Base-by-base conservation (phyloP, 495 filamentous ascomycete species). In the Tuber indicum region DNA sequence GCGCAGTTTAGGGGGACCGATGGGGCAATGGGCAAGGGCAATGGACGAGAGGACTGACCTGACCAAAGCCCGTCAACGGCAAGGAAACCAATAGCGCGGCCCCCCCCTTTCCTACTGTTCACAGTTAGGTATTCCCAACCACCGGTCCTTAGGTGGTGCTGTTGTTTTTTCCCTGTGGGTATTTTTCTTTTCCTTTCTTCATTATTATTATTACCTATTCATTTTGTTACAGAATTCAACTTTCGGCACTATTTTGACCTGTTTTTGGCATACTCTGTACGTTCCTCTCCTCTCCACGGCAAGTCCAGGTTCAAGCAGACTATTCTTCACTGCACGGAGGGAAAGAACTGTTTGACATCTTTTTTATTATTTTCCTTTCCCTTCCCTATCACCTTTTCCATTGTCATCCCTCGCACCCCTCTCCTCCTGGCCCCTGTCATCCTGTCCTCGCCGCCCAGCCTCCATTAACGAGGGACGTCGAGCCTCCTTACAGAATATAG, bases 271-370 rank as follows among this genome's bases (percentile, higher is more conserved):
- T 74, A 41, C 9, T 42, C 70, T 72, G 75, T 76, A 52, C 32
- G 69, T 47, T 42, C 72, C 76, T 78, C 75, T 46, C 76, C 77
- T 72, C 78, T 43, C 42, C 9, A 43, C 42, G 77, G 78, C 78
- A 80, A 76, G 78, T 80, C 78, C 74, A 79, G 79, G 78, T 79
- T 74, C 77, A 80, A 80, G 79, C 74, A 74, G 72, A 72, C 77
- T 41, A 41, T 5, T 76, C 78, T 74, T 77, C 62, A 80, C 77
- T 79, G 73, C 71, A 73, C 73, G n/a, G 26, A 66, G 58, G 58
- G 58, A 32, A 32, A 66, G 78, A 79, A 80, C 78, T 74, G 78
- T 79, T 80, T 80, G 77, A 79, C 78, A 80, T 78, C 77, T 80
- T 74, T 66, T 8, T n/a, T 58, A n/a, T 58, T 58, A 10, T n/a